phyloP scores from a whole-genome alignment of 257 asterid genomes.

The Verbena officinalis region DNA sequence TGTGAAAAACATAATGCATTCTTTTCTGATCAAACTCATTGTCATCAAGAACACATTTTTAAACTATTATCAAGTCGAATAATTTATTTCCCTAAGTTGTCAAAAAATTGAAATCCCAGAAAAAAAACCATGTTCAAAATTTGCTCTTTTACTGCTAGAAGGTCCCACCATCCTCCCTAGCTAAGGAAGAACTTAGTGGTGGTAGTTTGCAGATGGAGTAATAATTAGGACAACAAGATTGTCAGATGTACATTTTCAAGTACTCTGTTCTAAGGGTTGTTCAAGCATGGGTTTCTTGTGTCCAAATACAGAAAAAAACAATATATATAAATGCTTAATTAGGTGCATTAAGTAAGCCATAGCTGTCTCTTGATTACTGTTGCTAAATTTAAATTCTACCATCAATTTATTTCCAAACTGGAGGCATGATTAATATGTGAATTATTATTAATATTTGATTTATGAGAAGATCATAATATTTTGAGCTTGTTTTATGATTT shows the following conservation, averaged over 20 bases:
- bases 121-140: not conserved
- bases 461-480: constrained; percentile 5
- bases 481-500: not conserved
- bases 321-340: not conserved
- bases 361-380: constrained; percentile 13
- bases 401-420: not conserved
- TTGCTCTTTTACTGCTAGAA: not conserved
- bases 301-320: no score
- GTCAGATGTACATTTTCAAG: not conserved
- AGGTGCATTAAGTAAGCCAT: constrained; percentile 21
- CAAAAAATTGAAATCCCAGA: constrained; percentile 3
- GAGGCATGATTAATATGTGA: not conserved
- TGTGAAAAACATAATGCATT: not conserved
- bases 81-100: not conserved
- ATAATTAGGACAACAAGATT: not conserved
- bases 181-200: not conserved
- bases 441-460: constrained; percentile 7
- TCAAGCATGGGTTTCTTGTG: not conserved
- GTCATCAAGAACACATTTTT: not conserved
- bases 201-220: constrained; percentile 10
- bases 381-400: not conserved
- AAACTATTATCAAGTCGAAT: not conserved
- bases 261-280: not conserved
- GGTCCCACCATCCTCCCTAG: not conserved
- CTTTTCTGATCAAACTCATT: constrained; percentile 11